phyloP scores from a whole-genome alignment of 768 basidiomycete species.

The Phlebiopsis flavidoalba region DNA sequence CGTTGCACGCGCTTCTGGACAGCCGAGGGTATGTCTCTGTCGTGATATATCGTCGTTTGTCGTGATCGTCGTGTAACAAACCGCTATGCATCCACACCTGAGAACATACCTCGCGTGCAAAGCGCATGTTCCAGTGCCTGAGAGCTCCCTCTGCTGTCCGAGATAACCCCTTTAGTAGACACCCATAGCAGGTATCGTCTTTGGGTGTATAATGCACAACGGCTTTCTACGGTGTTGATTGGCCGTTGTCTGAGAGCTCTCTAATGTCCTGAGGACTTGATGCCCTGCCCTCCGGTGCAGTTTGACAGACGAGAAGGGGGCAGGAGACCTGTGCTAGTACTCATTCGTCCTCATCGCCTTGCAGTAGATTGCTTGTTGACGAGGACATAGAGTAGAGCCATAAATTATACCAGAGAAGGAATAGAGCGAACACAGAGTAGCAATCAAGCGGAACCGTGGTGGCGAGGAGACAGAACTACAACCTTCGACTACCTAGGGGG shows the following conservation, averaged over 20 bases:
- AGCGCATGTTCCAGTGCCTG: no score
- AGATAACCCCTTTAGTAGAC: slow-evolving; percentile 93
- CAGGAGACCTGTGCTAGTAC: slow-evolving; percentile 62
- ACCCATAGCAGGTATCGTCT: slow-evolving; percentile 88
- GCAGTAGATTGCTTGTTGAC: slow-evolving; percentile 53
- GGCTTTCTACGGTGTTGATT: slow-evolving; percentile 91
- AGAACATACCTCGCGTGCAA: slow-evolving; percentile 72
- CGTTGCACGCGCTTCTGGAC: slow-evolving; percentile 97
- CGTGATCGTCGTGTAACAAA: background rate
- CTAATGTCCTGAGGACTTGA: slow-evolving; percentile 76
- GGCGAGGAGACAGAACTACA: background rate
- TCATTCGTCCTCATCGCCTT: slow-evolving; percentile 41
- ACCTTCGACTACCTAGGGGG: background rate
- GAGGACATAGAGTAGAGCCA: background rate
- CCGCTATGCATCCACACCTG: slow-evolving; percentile 3
- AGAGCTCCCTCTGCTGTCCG: slow-evolving; percentile 95
- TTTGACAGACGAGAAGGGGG: slow-evolving; percentile 79
- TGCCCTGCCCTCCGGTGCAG: slow-evolving; percentile 85
- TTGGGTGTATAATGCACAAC: slow-evolving; percentile 96
- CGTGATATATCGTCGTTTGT: slow-evolving; percentile 46
- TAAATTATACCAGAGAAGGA: background rate
- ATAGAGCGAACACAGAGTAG: background rate
- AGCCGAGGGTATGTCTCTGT: slow-evolving; percentile 96
- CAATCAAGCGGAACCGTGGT: background rate
- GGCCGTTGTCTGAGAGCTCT: slow-evolving; percentile 89